phyloP scores from a whole-genome alignment of 2,329 filamentous ascomycete species.

The Fusarium robinianum region DNA sequence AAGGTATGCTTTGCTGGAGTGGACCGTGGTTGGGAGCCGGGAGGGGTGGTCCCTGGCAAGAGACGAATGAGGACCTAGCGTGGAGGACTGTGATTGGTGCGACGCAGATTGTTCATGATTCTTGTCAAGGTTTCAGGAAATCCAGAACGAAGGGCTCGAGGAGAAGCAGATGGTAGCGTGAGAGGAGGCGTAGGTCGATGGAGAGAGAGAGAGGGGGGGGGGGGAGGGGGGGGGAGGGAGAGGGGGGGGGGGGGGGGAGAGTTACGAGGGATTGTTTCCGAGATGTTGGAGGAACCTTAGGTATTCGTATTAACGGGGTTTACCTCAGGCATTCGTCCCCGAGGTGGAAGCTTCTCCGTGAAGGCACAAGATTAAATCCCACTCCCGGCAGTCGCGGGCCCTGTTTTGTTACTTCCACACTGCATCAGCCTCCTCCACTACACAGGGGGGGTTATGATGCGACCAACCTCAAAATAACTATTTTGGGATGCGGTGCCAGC shows the following conservation, averaged over 20 bases:
- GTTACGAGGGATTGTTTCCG: too few relatives aligned
- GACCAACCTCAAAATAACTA: constrained; percentile 27
- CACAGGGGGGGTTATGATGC: constrained; percentile 30
- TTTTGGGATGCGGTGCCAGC: constrained; percentile 33
- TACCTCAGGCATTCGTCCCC: background rate
- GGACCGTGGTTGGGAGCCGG: constrained; percentile 30
- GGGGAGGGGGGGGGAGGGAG: background rate
- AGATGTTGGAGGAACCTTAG: too few relatives aligned
- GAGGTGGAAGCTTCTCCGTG: background rate
- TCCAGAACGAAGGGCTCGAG: too few relatives aligned
- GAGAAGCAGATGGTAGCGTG: constrained; percentile 3
- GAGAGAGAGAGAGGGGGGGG: too few relatives aligned
- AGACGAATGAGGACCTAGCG: constrained; percentile 35
- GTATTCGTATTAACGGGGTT: too few relatives aligned
- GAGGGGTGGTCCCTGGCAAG: constrained; percentile 30
- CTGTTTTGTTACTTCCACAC: constrained; percentile 12
- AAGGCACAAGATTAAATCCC: background rate
- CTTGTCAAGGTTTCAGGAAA: constrained; percentile 14
- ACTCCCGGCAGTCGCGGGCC: constrained; percentile 4
- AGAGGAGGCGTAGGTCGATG: background rate
- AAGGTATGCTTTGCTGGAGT: constrained; percentile 34
- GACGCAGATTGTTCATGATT: constrained; percentile 21
- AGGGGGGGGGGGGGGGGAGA: constrained; percentile 2
- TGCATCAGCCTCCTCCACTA: constrained; percentile 24
- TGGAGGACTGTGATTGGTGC: constrained; percentile 42